Evolutionary conservation across 345 rosid species (phyloP), one percentile per base, ranked within the genome.

Genomic region (Bruguiera sexangula): DNA sequence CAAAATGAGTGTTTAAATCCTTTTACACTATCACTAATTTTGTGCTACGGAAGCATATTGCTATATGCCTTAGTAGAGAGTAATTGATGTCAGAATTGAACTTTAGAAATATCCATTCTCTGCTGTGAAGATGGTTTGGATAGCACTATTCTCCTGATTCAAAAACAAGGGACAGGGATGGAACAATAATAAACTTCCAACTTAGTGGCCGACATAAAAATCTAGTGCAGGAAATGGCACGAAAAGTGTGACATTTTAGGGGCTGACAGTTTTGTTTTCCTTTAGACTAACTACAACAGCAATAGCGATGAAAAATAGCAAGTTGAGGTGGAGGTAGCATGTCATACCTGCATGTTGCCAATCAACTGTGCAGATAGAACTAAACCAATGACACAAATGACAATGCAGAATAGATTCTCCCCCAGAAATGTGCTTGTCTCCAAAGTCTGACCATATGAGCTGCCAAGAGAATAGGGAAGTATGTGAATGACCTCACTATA

Each of bases 291-390:
- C 50, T 43, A 43, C 50, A 43, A 13, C 18, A 43, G 18, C 29
- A 56, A 56, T 56, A 24, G 16, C 29, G 24, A 24, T 22, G 29
- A 56, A 56, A 56, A 56, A 15, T 22, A 27, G 60, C 29, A 56
- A 11, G 10, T 56, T 22, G 18, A 56, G 60, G 30, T 18, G 21
- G 60, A 11, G 24, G 66, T 51, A 29, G 50, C 13, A 50, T 36
- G 29, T 7, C 3, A 29, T 81, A 95, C 99, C 92, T 95, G 96
- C 97, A 92, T 92, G 80, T 92, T 92, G 72, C 97, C 99, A 19
- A 95, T 88, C 78, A 95, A 69, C 63, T 90, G 92, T 24, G 97
- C 83, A 53, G 88, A 88, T 34, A 95, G 80, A 66, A 90, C 77
- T 65, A 90, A 76, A 56, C 97, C 99, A 48, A 81, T 43, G 59